Base-by-base conservation (phyloP, 2,329 filamentous ascomycete species). In the Chrysoporthe deuterocubensis region DNA sequence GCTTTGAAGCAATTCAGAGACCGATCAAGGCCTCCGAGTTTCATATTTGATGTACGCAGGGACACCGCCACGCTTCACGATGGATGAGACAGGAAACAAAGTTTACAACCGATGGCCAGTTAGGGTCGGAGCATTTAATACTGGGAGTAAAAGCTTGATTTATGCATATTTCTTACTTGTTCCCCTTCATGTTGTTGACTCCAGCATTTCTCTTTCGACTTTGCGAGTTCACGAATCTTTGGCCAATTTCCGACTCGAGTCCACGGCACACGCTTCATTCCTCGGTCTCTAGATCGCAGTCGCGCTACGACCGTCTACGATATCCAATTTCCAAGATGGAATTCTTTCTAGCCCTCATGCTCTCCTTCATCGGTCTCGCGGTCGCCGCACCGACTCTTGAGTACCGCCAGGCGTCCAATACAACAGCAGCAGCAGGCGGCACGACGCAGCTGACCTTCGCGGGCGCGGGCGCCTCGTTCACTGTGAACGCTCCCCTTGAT, bases 381-480 rank as follows among this genome's bases (percentile, higher is more conserved):
- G 26, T 59, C 13, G 67, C 64, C 40, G 52, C 64, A 18, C 67
- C 67, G 5, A 58, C 60, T 18, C 42, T 66, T 42, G 32, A 50
- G 6, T 52, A 50, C 48, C 67, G 64, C 7, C 64, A 66, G 16
- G 32, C 52, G 1, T 44, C 54, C 26, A 48, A 50, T 18, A 4
- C 34, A n/a, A 58, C 42, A n/a, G 21, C 63, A 16, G 26, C 46
- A 34, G 48, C 62, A 42, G 66, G 54, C 52, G 56, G 57, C 4
- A 65, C 63, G 14, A 68, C 59, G 54, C 57, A 68, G 43, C 43
- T 68, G 34, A 66, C 67, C 7, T 68, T 68, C n/a, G 52, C 50
- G 11, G 67, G 64, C n/a, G 67, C 67, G 9, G 60, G 44, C 37
- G 64, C 67, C 46, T 46, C 58, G 1, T 66, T 68, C 52, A 63